Base-by-base conservation (phyloP, 495 filamentous ascomycete species). In the Penicillium desertorum region DNA sequence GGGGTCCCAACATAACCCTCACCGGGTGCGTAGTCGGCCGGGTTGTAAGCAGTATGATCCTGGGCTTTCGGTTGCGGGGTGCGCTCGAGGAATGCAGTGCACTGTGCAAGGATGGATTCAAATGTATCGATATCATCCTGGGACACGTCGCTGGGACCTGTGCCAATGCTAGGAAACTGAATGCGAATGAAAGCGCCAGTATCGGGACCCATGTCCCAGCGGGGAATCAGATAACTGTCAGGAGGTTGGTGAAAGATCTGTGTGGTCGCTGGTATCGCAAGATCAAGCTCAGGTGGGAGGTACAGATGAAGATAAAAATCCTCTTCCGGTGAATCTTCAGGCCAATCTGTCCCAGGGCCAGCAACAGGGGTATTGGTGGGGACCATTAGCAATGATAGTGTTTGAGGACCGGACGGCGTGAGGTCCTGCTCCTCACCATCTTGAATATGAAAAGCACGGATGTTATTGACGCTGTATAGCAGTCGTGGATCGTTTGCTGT, bases 81-180 rank as follows among this genome's bases (percentile, higher is more conserved):
- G 36, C 90, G 83, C 65, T 96, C 92, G 9, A 93, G 80, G 70
- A 97, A 97, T 0, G 92, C 91, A 12, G 92, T 97, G 69, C 92
- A 97, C 73, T 97, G 92, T 27, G 92, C 92, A 39, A 97, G 80
- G 53, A 97, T 97, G 3, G 92, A 96, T 77, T 97, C 92, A 65
- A 97, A 97, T 0, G 92, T 97, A 70, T 97, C 92, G 25, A 96
- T 80, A 70, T 97, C 92, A 64, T 97, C 92, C 72, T 97, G 92
- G 3, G 87, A 83, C 25, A 87, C 85, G 52, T 83, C 83, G 34
- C 81, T 78, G 0, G 79, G 71, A 1, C 80, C 81, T 48, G 77
- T 79, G 11, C 90, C 89, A 10, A 90, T 78, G 5, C 79, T 67
- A 2, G 92, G 92, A 59, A 97, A 96, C 68, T 95, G 88, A 61